Base-by-base conservation (phyloP, 2,329 filamentous ascomycete genomes). In the Calonectria montana region DNA sequence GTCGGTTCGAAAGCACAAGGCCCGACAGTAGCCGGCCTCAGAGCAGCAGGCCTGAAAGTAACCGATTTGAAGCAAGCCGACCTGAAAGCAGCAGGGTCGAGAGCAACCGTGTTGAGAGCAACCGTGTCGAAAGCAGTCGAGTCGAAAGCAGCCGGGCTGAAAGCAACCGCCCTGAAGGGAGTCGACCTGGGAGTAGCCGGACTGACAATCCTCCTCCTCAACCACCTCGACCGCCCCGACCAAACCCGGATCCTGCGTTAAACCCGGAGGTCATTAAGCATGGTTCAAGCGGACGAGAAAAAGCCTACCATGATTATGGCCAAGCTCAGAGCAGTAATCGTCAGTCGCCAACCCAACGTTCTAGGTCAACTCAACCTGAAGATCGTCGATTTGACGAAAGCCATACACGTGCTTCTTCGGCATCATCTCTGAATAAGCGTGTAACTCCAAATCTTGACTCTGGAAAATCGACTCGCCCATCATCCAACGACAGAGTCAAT, bases 181-280 rank as follows among this genome's bases (percentile, higher is more conserved):
- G n/a, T 16, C 53, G 53, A 16, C 53, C 53, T 59, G 53, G 53
- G 39, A 78, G 76, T 73, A 77, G 73, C 31, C 75, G 80, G 4
- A 77, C 81, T 25, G 81, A 83, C 48, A 82, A 82, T 39, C 77
- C 79, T 9, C 74, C 81, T 29, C 63, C 81, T 74, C 73, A 76
- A 50, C 71, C 79, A 21, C 78, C 81, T 37, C 76, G 76, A 48
- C 71, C 79, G 21, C 78, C 81, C 37, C 76, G 74, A 37, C 67
- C 78, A 55, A 67, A 76, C 7, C 80, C 81, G 6, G 83, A 86
- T 48, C 80, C 79, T 1, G 79, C 83, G 29, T 74, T 87, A 7
- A 85, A 86, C 1, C 87, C 87, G 0, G 80, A 86, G 3, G 78
- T 86, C 2, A 83, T 84, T 31, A 87, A 84, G 62, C 83, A 84